Conservation (phyloP, 169 alveolate genomes). For the Plasmodium falciparum region DNA sequence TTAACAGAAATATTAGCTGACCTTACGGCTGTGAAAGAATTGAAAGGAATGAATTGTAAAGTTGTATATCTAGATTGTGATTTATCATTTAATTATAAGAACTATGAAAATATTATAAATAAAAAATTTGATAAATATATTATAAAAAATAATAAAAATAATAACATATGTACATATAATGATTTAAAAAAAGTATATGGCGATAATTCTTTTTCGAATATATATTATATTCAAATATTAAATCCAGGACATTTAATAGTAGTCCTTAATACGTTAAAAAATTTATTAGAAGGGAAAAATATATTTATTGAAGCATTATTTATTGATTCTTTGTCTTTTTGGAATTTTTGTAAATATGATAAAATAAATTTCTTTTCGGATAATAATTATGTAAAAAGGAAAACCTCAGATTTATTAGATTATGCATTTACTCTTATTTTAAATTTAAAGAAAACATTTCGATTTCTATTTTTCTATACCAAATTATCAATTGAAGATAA, state of each 20-base stretch:
- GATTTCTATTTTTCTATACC: constrained; percentile 61
- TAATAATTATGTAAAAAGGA: constrained; percentile 68
- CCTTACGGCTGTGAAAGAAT: constrained; percentile 68
- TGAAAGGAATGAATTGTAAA: constrained; percentile 69
- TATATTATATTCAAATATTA: constrained; percentile 62
- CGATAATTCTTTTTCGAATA: constrained; percentile 52
- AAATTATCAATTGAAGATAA: constrained; percentile 53
- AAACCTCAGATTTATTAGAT: constrained; percentile 49
- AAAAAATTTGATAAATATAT: constrained; percentile 40
- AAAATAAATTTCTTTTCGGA: constrained; percentile 72
- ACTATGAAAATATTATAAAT: constrained; percentile 51
- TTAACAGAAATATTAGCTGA: constrained; percentile 68
- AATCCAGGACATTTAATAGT: constrained; percentile 73
- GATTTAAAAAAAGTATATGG: constrained; percentile 26
- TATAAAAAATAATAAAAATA: background rate
- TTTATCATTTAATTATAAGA: constrained; percentile 50
- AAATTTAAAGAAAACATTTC: constrained; percentile 55
- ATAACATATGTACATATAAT: constrained; percentile 1
- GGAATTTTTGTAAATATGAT: constrained; percentile 73
- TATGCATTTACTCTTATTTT: constrained; percentile 74
- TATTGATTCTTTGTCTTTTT: constrained; percentile 68
- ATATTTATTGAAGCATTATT: constrained; percentile 43
- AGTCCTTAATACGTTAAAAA: constrained; percentile 60
- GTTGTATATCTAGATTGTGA: constrained; percentile 69
- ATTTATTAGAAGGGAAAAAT: constrained; percentile 43